Conservation (phyloP, 2,329 filamentous ascomycete species). For the Colletotrichum incanum region DNA sequence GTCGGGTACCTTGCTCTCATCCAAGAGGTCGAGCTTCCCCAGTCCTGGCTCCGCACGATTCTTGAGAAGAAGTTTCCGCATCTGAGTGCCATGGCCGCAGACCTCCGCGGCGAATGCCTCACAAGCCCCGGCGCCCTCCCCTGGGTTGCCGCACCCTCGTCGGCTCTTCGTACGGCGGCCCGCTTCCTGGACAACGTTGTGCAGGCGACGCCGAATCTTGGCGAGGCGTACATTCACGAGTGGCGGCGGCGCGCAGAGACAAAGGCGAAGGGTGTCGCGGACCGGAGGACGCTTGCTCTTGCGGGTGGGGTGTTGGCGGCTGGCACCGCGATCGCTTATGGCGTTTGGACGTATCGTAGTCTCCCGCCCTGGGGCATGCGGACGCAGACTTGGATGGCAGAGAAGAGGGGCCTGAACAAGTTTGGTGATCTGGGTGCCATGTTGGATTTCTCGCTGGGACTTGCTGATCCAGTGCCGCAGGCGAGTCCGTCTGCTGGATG, state of each 20-base stretch:
- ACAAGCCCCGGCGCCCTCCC: constrained; percentile 47
- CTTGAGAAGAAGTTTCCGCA: constrained; percentile 48
- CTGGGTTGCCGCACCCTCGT: constrained; percentile 45
- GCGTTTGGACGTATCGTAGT: constrained; percentile 57
- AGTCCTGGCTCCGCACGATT: constrained; percentile 57
- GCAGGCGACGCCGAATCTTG: constrained; percentile 54
- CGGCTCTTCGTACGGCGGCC: constrained; percentile 46
- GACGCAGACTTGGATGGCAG: constrained; percentile 60
- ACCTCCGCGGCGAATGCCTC: constrained; percentile 48
- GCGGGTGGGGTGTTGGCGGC: constrained; percentile 54
- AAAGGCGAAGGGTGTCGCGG: constrained; percentile 48
- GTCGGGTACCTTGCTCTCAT: constrained; percentile 86
- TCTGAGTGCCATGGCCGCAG: constrained; percentile 51
- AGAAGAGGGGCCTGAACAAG: constrained; percentile 54
- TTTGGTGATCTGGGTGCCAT: constrained; percentile 66
- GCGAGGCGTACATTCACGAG: constrained; percentile 55
- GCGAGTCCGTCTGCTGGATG: constrained; percentile 28
- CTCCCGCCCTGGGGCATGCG: constrained; percentile 63
- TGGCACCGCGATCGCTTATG: constrained; percentile 58
- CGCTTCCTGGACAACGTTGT: constrained; percentile 55
- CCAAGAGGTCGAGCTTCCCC: constrained; percentile 65
- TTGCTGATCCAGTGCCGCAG: constrained; percentile 23
- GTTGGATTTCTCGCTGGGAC: constrained; percentile 50
- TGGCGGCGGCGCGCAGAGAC: constrained; percentile 56
- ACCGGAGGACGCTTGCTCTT: constrained; percentile 51